Conservation (phyloP, 2,329 filamentous ascomycete genomes). For the Aciculosporium take region DNA sequence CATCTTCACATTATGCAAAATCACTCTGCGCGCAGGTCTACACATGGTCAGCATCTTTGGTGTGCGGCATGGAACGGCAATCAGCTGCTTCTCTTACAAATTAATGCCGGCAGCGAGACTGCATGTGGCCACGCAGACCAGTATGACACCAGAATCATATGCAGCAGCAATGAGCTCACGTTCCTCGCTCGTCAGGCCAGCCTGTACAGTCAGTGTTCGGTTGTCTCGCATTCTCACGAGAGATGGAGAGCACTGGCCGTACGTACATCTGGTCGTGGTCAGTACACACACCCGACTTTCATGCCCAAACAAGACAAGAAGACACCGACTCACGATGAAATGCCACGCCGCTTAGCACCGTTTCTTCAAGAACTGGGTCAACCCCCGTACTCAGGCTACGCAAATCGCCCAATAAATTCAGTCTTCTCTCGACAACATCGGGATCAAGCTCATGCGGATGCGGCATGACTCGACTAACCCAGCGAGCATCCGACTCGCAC, state of each 20-base stretch:
- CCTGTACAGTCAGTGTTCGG: slow-evolving; percentile 25
- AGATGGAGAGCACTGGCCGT: slow-evolving; percentile 2
- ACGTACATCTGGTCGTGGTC: slow-evolving; percentile 24
- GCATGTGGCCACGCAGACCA: slow-evolving; percentile 63
- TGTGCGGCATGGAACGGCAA: too few relatives aligned
- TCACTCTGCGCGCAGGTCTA: slow-evolving; percentile 53
- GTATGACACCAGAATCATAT: slow-evolving; percentile 53
- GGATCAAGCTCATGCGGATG: slow-evolving; percentile 28
- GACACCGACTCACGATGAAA: slow-evolving; percentile 48
- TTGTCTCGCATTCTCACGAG: slow-evolving; percentile 3
- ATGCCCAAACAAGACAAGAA: not conserved
- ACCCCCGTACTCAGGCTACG: slow-evolving; percentile 51
- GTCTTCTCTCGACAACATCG: slow-evolving; percentile 39
- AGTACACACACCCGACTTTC: not conserved
- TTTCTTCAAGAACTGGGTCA: slow-evolving; percentile 50
- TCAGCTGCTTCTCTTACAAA: slow-evolving; percentile 24
- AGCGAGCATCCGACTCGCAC: slow-evolving; percentile 53
- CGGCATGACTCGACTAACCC: slow-evolving; percentile 55
- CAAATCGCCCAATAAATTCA: slow-evolving; percentile 52
- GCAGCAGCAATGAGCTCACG: slow-evolving; percentile 56
- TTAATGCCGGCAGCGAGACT: slow-evolving; percentile 77
- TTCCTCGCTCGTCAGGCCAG: slow-evolving; percentile 60
- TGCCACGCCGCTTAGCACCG: slow-evolving; percentile 51
- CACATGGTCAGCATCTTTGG: slow-evolving; percentile 6
- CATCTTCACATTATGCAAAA: slow-evolving; percentile 63